These are phyloP conservation scores for Aspergillus conjunctus DNA, from an alignment of 495 filamentous ascomycete species.

Conservation along the genomic window DNA sequence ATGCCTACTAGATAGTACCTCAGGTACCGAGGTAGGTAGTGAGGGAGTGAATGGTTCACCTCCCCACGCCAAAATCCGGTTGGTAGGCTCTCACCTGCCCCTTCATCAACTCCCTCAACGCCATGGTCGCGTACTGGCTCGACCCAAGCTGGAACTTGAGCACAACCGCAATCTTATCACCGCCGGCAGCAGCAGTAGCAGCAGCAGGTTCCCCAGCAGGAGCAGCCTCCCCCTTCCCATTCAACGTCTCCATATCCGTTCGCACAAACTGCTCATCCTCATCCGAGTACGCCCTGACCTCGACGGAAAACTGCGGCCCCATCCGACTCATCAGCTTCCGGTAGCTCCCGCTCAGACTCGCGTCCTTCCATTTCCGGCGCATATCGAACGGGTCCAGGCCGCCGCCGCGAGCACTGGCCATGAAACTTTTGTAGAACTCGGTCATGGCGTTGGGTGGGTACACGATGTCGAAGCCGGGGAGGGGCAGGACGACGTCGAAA, in stretches of 20 bases:
- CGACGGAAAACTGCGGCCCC: constrained; percentile 57
- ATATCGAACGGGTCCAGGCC: constrained; percentile 81
- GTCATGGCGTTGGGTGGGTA: constrained; percentile 85
- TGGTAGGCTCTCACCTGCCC: constrained; percentile 64
- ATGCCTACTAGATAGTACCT: too few species aligned
- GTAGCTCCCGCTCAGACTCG: constrained; percentile 87
- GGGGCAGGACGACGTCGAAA: constrained; percentile 92
- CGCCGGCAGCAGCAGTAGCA: constrained; percentile 13
- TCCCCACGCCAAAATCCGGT: constrained; percentile 60
- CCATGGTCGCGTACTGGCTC: constrained; percentile 94
- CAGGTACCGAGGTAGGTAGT: too few species aligned
- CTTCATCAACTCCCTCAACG: constrained; percentile 82
- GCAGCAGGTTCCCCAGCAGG: constrained; percentile 10
- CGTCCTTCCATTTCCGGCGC: constrained; percentile 80
- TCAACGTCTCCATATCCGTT: constrained; percentile 72
- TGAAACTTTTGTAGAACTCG: constrained; percentile 78
- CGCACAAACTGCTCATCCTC: constrained; percentile 82
- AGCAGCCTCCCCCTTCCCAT: constrained; percentile 10
- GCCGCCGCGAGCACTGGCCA: constrained; percentile 75
- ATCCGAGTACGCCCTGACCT: constrained; percentile 66
- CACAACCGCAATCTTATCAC: constrained; percentile 73
- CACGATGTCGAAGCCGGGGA: constrained; percentile 83
- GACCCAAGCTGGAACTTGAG: constrained; percentile 81
- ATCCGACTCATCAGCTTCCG: constrained; percentile 77
- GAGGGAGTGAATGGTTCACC: constrained; percentile 33